A percentile compares a stretch with the other conserved stretches of the same genome.
Conservation (phyloP, 2,329 filamentous ascomycete genomes). For the Aspergillus sp. region DNA sequence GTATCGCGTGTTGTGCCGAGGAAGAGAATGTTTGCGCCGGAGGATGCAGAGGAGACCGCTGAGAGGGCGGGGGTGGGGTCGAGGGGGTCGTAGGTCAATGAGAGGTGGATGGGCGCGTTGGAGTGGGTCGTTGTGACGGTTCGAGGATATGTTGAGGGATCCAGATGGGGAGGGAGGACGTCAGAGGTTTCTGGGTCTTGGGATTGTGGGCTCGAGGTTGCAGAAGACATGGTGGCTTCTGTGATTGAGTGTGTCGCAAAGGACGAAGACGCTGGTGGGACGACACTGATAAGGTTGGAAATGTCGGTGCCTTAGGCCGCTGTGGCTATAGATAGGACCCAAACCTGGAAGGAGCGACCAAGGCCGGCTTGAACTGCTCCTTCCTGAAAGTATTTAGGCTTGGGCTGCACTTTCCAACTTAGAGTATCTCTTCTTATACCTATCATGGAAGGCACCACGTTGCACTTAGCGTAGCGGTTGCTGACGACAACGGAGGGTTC, state of each 20-base stretch:
- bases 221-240: conserved; percentile 2
- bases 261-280: background rate
- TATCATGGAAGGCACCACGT: background rate
- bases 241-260: background rate
- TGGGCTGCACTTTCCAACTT: background rate
- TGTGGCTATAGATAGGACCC: background rate
- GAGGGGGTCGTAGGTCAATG: conserved; percentile 48
- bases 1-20: conserved; percentile 52
- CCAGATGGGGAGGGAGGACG: conserved; percentile 36
- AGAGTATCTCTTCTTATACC: background rate
- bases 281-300: background rate
- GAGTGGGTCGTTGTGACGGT: conserved; percentile 32
- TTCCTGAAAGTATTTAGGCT: background rate
- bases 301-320: conserved; percentile 11
- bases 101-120: conserved; percentile 44
- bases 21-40: conserved; percentile 53
- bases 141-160: conserved; percentile 48
- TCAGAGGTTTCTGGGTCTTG: background rate
- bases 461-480: background rate
- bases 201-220: background rate
- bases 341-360: background rate
- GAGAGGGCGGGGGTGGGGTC: conserved; percentile 39
- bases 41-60: conserved; percentile 45
- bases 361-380: background rate
- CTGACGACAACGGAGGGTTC: background rate